These are phyloP conservation scores for Xerocomus potaroensis DNA, from an alignment of 768 basidiomycete species.

Conservation along the genomic window DNA sequence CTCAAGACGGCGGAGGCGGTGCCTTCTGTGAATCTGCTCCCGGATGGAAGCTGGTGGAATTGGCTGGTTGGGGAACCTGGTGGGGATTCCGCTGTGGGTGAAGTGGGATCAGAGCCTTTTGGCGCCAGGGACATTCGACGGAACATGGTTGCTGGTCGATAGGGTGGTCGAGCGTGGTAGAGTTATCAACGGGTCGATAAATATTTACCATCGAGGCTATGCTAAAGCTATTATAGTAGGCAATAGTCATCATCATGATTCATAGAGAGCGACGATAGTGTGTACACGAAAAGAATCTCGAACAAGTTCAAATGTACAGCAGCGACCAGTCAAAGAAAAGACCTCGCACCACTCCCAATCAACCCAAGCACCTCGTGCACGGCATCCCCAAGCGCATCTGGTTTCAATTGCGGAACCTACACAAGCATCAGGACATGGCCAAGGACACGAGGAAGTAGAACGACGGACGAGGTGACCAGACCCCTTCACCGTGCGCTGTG, in stretches of 20 bases:
- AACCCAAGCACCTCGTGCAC: conserved; percentile 22
- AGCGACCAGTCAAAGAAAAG: conserved; percentile 12
- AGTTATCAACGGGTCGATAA: too few species aligned
- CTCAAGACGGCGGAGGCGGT: conserved; percentile 22
- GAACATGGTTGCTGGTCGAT: conserved; percentile 17
- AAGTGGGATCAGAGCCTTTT: conserved; percentile 6
- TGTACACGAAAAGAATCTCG: background rate
- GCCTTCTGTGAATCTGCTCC: conserved; percentile 29
- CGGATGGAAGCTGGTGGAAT: conserved; percentile 9
- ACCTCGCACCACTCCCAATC: conserved; percentile 6
- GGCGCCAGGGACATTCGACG: conserved; percentile 3
- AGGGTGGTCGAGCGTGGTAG: background rate
- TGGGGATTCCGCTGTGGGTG: conserved; percentile 9
- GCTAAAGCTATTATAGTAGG: too few species aligned
- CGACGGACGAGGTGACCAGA: conserved; percentile 32
- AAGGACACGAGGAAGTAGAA: background rate
- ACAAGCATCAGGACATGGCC: background rate
- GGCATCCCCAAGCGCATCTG: conserved; percentile 24
- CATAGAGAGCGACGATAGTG: background rate
- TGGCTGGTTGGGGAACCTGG: conserved; percentile 13
- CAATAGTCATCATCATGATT: too few species aligned
- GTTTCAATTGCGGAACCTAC: conserved; percentile 29
- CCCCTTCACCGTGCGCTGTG: conserved; percentile 21
- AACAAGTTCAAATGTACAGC: background rate
- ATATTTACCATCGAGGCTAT: too few species aligned